phyloP scores from a whole-genome alignment of 306 rosid species.

The Prunus mume region DNA sequence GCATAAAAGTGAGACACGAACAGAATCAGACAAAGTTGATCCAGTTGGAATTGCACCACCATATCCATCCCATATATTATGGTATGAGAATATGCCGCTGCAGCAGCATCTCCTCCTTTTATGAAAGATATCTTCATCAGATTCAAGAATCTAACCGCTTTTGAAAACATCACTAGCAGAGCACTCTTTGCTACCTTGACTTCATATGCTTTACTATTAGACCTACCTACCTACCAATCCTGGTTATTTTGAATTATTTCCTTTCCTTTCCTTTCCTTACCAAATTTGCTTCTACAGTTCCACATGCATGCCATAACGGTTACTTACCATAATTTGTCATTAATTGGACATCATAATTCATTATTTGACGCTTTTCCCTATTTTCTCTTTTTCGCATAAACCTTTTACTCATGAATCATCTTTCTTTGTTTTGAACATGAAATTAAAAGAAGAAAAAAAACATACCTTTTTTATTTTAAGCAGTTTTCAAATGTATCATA shows the following conservation, averaged over 20 bases:
- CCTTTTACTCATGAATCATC: not conserved
- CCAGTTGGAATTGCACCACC: constrained; percentile 73
- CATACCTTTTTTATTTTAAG: not conserved
- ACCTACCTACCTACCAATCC: too few relatives aligned
- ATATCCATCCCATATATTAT: not conserved
- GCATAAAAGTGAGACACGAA: not conserved
- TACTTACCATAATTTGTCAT: constrained; percentile 1
- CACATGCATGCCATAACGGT: not conserved
- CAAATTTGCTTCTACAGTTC: not conserved
- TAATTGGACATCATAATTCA: not conserved
- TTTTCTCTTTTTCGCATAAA: not conserved
- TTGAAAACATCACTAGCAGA: too few relatives aligned
- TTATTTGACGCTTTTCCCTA: not conserved
- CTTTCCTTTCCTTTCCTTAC: not conserved
- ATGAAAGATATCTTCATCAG: not conserved
- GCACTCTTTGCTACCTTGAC: too few relatives aligned
- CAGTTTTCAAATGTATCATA: not conserved
- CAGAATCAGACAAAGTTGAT: constrained; percentile 34
- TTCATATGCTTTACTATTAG: too few relatives aligned
- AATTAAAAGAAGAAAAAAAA: not conserved
- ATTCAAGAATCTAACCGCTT: not conserved
- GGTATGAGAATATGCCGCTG: too few relatives aligned
- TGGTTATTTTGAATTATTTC: not conserved
- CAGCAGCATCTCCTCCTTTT: not conserved
- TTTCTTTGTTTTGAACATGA: too few relatives aligned